Evolutionary conservation across 768 basidiomycete genomes (phyloP), one percentile per base, ranked within the genome.

Genomic region (Auriscalpium microsporum): DNA sequence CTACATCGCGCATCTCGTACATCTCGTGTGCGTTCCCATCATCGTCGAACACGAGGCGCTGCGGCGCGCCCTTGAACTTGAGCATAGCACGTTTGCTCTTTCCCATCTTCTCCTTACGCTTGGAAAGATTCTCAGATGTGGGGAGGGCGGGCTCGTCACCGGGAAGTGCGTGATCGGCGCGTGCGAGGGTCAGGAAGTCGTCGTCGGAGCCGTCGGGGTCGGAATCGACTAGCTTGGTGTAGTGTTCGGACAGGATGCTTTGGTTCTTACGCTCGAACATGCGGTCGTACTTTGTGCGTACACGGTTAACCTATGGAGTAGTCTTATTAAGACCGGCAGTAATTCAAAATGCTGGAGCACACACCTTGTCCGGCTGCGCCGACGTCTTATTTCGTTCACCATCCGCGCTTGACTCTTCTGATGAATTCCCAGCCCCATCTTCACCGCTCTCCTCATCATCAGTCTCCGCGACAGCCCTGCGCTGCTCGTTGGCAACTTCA

Each of bases 231-330:
- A 99, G 83, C 65, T 90, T 92, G 55, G 75, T 78, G 72, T 96
- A 97, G 69, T 96, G 94, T 57, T 84, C 81, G 0, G 94, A 92
- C 35, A 97, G 78, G 49, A 97, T 85, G 59, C 84, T 86, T 68
- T 96, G 94, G 67, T 96, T 97, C 69, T 91, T 95, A 55, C 94
- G 83, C 65, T 90, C 88, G 67, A 97, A 98, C 94, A 99, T 97
- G 52, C 91, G 83, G 69, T 97, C 95, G 68, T 97, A 96, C 71
- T 95, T 97, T 3, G 95, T 97, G 50, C 89, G 82, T 0, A 88
- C 84, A 45, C 70, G 72, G 10, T 68, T 65, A 45, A 69, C 63
- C 75, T 76, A n/a, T 28, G 33, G 34, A 40, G 13, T n/a, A 48
- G 28, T 16, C 10, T 28, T 8, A 48, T 57, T 13, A 50, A 47